Conservation (phyloP, 2,329 filamentous ascomycete species). For the Alternaria viburni region DNA sequence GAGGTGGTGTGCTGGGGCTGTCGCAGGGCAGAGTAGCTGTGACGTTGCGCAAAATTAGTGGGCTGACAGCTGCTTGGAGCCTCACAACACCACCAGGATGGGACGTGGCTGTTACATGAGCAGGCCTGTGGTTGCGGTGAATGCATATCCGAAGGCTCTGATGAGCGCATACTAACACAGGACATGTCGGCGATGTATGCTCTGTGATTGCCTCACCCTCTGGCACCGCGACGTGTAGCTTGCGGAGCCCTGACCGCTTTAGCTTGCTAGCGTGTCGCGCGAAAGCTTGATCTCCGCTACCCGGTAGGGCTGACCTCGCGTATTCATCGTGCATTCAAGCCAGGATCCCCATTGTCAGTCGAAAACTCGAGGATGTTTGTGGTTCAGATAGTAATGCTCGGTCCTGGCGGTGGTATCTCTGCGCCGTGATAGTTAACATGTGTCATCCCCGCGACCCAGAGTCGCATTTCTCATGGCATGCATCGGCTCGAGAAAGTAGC, state of each 20-base stretch:
- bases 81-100: slow-evolving; percentile 1
- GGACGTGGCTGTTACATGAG: slow-evolving; percentile 13
- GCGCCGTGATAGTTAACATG: not conserved
- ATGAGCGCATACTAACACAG: not conserved
- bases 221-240: slow-evolving; percentile 16
- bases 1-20: slow-evolving; percentile 21
- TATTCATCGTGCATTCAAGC: not conserved
- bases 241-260: slow-evolving; percentile 15
- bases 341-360: not conserved
- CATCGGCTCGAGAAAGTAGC: not conserved
- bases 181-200: slow-evolving; percentile 11
- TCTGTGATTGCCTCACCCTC: slow-evolving; percentile 15
- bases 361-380: not conserved
- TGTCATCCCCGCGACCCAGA: not conserved
- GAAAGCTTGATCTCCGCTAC: slow-evolving; percentile 41
- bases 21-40: slow-evolving; percentile 26
- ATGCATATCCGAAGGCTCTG: slow-evolving; percentile 1
- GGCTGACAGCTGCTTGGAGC: slow-evolving; percentile 26
- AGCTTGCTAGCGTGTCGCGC: slow-evolving; percentile 28
- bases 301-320: slow-evolving; percentile 16
- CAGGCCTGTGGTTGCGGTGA: not conserved
- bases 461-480: not conserved
- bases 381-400: not conserved
- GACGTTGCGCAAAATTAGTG: slow-evolving; percentile 37
- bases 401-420: not conserved